phyloP scores from a whole-genome alignment of 805 yeast species.

The Isabelozyma rhagii region DNA sequence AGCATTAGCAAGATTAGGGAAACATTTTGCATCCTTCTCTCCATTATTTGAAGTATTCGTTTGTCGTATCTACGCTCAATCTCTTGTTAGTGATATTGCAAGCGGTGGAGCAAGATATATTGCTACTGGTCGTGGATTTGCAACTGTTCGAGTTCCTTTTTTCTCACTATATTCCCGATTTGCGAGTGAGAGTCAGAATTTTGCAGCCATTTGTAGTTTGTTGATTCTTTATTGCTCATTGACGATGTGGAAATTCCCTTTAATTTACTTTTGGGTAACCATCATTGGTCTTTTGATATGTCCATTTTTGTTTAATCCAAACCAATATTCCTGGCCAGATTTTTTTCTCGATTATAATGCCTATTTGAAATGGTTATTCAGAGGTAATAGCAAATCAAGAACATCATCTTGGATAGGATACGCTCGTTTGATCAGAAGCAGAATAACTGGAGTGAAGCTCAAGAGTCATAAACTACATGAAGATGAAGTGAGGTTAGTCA shows the following conservation, averaged over 20 bases:
- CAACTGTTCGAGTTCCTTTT: constrained; percentile 76
- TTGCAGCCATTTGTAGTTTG: constrained; percentile 53
- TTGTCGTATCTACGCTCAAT: constrained; percentile 73
- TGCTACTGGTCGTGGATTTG: constrained; percentile 85
- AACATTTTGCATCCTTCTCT: constrained; percentile 67
- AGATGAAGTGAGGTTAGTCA: constrained; percentile 39
- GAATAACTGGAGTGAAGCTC: constrained; percentile 55
- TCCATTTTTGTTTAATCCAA: constrained; percentile 75
- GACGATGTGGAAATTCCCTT: constrained; percentile 58
- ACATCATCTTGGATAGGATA: constrained; percentile 45
- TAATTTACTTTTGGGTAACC: constrained; percentile 72
- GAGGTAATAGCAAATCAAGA: constrained; percentile 46
- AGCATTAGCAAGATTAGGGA: constrained; percentile 64
- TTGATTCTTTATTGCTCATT: constrained; percentile 56
- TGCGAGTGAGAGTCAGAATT: constrained; percentile 63
- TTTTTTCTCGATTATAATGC: constrained; percentile 67
- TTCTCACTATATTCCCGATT: constrained; percentile 71
- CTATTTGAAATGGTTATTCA: constrained; percentile 49
- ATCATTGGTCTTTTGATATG: constrained; percentile 62
- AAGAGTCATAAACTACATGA: constrained; percentile 8
- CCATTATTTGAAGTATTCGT: constrained; percentile 84
- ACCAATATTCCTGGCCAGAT: constrained; percentile 67
- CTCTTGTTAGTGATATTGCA: constrained; percentile 66
- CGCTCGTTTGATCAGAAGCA: constrained; percentile 49
- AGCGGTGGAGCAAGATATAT: constrained; percentile 88